These are phyloP conservation scores for Moringa oleifera DNA, from an alignment of 345 rosid species.

Conservation along the genomic window DNA sequence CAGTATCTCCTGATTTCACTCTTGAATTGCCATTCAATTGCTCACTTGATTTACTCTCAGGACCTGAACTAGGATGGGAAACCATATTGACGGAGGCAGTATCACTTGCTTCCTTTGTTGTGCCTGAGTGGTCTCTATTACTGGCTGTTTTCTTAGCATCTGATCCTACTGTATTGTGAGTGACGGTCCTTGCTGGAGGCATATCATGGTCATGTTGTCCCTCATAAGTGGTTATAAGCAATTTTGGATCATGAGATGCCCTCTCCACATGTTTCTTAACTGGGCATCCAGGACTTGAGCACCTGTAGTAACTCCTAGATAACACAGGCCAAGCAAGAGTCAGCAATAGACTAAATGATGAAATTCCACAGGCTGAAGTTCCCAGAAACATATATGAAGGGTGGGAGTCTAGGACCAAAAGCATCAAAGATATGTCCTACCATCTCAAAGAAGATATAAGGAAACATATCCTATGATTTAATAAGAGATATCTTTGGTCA, in stretches of 20 bases:
- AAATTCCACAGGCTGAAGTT: background rate
- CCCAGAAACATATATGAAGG: background rate
- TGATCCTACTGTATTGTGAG: slow-evolving; percentile 36
- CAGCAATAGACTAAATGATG: background rate
- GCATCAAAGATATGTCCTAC: slow-evolving; percentile 3
- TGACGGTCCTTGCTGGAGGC: slow-evolving; percentile 74
- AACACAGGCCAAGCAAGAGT: slow-evolving; percentile 10
- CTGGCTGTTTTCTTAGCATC: slow-evolving; percentile 20
- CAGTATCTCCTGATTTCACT: slow-evolving; percentile 24
- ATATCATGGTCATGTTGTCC: slow-evolving; percentile 78
- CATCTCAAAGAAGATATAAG: background rate
- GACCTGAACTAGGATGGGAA: slow-evolving; percentile 22
- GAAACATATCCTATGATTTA: background rate
- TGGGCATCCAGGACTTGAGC: slow-evolving; percentile 87
- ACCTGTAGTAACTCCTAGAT: slow-evolving; percentile 91
- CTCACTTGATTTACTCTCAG: slow-evolving; percentile 28
- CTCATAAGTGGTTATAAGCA: slow-evolving; percentile 79
- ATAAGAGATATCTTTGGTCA: background rate
- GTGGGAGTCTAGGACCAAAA: background rate
- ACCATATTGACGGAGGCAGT: slow-evolving; percentile 18
- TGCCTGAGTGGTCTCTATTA: slow-evolving; percentile 24
- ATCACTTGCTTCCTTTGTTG: slow-evolving; percentile 33
- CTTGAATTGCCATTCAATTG: slow-evolving; percentile 23
- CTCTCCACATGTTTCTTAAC: slow-evolving; percentile 88
- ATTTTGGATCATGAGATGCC: slow-evolving; percentile 62